These are phyloP conservation scores for Tricholoma furcatifolium DNA, from an alignment of 768 basidiomycete genomes.

Conservation along the genomic window DNA sequence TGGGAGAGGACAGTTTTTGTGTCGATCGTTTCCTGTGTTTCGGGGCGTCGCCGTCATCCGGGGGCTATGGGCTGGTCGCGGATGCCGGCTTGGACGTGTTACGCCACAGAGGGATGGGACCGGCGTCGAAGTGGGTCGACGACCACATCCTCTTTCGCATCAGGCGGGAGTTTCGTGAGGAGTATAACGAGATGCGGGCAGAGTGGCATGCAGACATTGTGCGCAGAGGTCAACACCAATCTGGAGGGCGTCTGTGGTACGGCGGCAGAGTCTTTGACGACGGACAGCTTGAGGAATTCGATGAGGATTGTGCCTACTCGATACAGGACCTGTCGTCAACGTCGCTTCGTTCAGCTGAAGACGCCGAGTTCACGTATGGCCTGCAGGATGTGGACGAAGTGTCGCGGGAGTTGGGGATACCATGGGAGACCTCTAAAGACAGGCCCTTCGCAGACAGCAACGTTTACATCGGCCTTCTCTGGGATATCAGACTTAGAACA, in stretches of 20 bases:
- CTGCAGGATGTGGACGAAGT: constrained; percentile 28
- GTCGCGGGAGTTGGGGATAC: constrained; percentile 11
- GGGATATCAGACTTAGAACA: not conserved
- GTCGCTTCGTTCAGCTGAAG: constrained; percentile 13
- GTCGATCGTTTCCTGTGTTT: not conserved
- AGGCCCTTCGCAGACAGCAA: not conserved
- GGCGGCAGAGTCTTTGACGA: constrained; percentile 13
- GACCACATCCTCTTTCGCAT: constrained; percentile 24
- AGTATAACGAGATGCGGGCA: constrained; percentile 18
- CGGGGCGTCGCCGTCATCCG: not conserved
- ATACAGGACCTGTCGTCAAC: constrained; percentile 18
- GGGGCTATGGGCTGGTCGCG: not conserved
- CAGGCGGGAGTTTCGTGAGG: constrained; percentile 10
- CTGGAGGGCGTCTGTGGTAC: constrained; percentile 19
- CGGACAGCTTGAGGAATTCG: too few relatives aligned
- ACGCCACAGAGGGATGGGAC: constrained; percentile 16
- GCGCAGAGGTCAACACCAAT: not conserved
- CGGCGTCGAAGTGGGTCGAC: too few relatives aligned
- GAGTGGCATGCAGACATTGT: constrained; percentile 12
- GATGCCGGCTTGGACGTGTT: constrained; percentile 21
- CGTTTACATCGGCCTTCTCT: constrained; percentile 2
- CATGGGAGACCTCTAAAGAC: constrained; percentile 7
- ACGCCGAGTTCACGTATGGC: constrained; percentile 15
- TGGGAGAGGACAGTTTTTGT: not conserved
- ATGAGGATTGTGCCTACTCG: too few relatives aligned